Base-by-base conservation (phyloP, 2,329 filamentous ascomycete genomes). In the Zymoseptoria passerinii region DNA sequence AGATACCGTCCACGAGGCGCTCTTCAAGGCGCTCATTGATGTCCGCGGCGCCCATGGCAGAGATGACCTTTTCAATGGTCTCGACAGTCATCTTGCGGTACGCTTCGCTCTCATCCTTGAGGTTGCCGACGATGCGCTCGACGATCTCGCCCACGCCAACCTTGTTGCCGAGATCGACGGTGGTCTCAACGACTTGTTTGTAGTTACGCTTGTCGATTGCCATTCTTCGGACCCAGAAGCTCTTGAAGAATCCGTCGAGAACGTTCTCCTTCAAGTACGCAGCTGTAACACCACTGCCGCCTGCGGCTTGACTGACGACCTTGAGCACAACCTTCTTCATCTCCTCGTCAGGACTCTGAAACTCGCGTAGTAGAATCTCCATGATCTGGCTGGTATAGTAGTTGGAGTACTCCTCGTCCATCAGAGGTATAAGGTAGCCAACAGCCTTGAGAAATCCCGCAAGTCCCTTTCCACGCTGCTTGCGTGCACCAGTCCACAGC, bases 251-350 rank as follows among this genome's bases (percentile, higher is more conserved):
- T 61, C 97, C 94, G 65, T 90, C 86, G 48, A 99, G 80, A 7
- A 99, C 92, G 62, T 95, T 88, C 70, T 97, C 92, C 74, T 96
- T 97, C 48, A 99, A 81, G 70, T 97, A 99, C 48, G 86, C 88
- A 40, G 92, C 89, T 35, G 94, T 97, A 28, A 99, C 94, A 76
- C 94, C 94, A 70, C 95, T 89, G 2, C 92, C 97, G 66, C 88
- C 88, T 7, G 94, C 90, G 71, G 94, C 97, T 71, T 99, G 94
- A 18, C 92, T 96, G 16, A 99, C 86, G 28, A 99, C 94, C 76
- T 97, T 97, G 59, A 99, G 78, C 7, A 99, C 94, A 1, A 99
- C 94, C 78, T 99, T 99, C 78, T 97, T 99, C 94, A 99, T 99
- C 75, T 99, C 94, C 74, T 99, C 94, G 65, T 99, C 94, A 0